phyloP scores from a whole-genome alignment of 805 yeast species.

The Starmerella etchellsii region DNA sequence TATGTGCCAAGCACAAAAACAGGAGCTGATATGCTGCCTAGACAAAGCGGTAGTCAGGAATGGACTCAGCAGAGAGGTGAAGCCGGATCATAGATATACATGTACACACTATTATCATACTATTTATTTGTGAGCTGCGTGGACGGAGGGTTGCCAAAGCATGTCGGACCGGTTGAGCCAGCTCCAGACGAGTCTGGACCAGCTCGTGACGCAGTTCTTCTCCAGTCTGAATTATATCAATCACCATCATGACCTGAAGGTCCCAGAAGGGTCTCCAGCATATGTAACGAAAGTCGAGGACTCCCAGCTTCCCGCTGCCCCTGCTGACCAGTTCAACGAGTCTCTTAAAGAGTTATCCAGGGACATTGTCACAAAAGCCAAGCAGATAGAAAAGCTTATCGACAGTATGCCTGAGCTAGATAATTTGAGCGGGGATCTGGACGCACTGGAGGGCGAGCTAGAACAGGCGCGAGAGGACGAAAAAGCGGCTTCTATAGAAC shows the following conservation, averaged over 20 bases:
- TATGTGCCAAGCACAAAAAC: not conserved
- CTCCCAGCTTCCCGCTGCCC: constrained; percentile 31
- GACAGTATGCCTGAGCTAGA: constrained; percentile 90
- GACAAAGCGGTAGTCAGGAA: constrained; percentile 63
- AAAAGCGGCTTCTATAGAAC: constrained; percentile 43
- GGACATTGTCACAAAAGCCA: constrained; percentile 71
- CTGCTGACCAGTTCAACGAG: constrained; percentile 24
- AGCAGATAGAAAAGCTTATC: constrained; percentile 75
- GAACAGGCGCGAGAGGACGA: constrained; percentile 47
- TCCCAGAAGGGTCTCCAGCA: constrained; percentile 31
- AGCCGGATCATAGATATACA: constrained; percentile 33
- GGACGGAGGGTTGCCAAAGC: not conserved
- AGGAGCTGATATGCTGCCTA: constrained; percentile 30
- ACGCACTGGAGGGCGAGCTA: constrained; percentile 48
- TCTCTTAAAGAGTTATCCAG: constrained; percentile 64
- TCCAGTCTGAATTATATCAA: constrained; percentile 37
- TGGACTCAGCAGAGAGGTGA: constrained; percentile 81
- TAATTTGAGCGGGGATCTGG: constrained; percentile 59
- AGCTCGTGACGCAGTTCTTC: constrained; percentile 29
- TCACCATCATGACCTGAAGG: constrained; percentile 52
- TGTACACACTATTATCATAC: not conserved
- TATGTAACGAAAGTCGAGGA: constrained; percentile 42
- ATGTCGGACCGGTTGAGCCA: constrained; percentile 67
- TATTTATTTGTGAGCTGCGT: not conserved
- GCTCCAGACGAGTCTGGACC: constrained; percentile 77